These are phyloP conservation scores for Serendipita sp. DNA, from an alignment of 768 basidiomycete genomes.

Conservation along the genomic window DNA sequence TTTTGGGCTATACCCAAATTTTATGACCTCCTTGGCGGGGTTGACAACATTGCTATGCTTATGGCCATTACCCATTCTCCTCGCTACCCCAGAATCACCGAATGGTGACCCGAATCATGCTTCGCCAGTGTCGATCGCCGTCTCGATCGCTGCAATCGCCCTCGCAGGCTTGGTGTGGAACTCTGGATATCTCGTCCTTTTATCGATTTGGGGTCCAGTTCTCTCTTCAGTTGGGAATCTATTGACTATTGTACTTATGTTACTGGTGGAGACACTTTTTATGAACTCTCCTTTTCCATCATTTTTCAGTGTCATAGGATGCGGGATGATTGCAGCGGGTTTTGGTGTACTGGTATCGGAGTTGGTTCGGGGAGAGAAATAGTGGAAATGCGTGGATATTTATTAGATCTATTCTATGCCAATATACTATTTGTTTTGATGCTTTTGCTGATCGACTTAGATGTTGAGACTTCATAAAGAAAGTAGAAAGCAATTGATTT, in stretches of 20 bases:
- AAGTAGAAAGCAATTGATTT: too few relatives aligned
- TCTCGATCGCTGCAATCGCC: slow-evolving; percentile 51
- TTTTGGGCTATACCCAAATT: slow-evolving; percentile 71
- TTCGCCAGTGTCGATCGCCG: slow-evolving; percentile 24
- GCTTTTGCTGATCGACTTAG: too few relatives aligned
- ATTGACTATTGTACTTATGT: slow-evolving; percentile 84
- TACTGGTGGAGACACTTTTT: slow-evolving; percentile 61
- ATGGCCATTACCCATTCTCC: slow-evolving; percentile 70
- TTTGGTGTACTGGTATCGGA: slow-evolving; percentile 69
- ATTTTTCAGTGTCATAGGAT: slow-evolving; percentile 57
- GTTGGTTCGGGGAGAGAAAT: slow-evolving; percentile 8
- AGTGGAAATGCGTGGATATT: too few relatives aligned
- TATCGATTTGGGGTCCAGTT: slow-evolving; percentile 78
- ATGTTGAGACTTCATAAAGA: too few relatives aligned
- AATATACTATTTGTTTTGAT: too few relatives aligned
- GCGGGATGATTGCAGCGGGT: slow-evolving; percentile 60
- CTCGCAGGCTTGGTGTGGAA: slow-evolving; percentile 63
- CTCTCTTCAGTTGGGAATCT: slow-evolving; percentile 78
- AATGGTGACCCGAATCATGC: slow-evolving; percentile 47
- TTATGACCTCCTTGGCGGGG: slow-evolving; percentile 68
- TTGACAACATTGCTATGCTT: slow-evolving; percentile 43
- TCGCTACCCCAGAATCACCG: slow-evolving; percentile 47
- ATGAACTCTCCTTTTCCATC: slow-evolving; percentile 49
- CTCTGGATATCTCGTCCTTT: slow-evolving; percentile 71
- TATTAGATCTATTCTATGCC: too few relatives aligned